Conservation (phyloP, 139 green algal species). For the Volvox africanus region DNA sequence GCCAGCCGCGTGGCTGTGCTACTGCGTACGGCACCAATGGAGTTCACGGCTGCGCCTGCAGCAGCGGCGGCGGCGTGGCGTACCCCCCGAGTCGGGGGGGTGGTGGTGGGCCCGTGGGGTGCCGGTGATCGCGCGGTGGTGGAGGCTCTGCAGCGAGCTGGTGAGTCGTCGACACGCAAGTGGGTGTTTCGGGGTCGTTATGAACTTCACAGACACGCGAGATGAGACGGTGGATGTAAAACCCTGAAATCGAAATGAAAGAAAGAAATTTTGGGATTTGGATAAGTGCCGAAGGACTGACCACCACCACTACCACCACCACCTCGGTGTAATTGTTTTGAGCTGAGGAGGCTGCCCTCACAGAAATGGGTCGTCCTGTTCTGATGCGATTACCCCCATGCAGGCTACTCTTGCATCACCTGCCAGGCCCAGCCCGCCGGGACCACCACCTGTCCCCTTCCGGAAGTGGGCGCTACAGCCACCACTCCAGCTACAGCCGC, state of each 20-base stretch:
- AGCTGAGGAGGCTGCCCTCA: no score
- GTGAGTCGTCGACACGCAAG: neutral
- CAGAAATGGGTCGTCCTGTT: no score
- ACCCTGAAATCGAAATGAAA: no score
- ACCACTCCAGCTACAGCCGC: neutral
- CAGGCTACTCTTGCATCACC: constrained; percentile 14
- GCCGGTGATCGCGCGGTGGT: neutral
- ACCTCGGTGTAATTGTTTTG: no score
- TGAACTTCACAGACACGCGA: no score
- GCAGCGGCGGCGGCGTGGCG: neutral
- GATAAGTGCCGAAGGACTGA: no score
- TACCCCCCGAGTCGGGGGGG: neutral
- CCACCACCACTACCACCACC: no score
- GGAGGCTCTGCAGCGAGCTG: constrained; percentile 7
- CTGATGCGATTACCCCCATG: no score
- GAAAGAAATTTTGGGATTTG: no score
- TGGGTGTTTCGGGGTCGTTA: no score
- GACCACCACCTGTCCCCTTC: constrained; percentile 17
- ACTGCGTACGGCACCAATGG: neutral
- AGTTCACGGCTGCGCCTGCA: neutral
- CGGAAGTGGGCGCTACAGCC: neutral
- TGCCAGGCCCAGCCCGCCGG: constrained; percentile 1
- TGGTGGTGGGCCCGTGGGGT: constrained; percentile 23
- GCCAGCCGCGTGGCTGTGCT: constrained; percentile 29
- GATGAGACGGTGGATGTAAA: no score